phyloP scores from a whole-genome alignment of 306 rosid genomes.

The Acacia melanoxylon region DNA sequence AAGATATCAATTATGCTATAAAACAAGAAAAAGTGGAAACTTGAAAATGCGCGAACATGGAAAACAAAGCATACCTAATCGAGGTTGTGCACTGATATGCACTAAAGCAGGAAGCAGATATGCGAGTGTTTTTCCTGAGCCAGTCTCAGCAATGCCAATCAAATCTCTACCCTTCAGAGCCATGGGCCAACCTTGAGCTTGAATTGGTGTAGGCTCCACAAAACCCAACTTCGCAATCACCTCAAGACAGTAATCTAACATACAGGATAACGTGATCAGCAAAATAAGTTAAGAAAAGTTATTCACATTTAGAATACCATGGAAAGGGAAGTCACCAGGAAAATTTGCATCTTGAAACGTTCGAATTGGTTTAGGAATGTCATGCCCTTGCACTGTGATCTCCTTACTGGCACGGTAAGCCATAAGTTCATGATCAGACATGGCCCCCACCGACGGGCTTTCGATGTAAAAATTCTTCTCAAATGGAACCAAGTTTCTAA shows the following conservation, averaged over 20 bases:
- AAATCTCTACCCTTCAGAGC: conserved; percentile 95
- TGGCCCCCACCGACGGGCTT: conserved; percentile 56
- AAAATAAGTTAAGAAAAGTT: background rate
- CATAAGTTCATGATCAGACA: conserved; percentile 73
- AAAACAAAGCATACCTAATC: conserved; percentile 55
- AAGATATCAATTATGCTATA: conserved; percentile 27
- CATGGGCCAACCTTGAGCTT: conserved; percentile 99
- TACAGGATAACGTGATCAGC: conserved; percentile 24
- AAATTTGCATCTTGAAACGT: conserved; percentile 74
- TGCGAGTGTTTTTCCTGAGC: conserved; percentile 93
- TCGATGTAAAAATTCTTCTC: conserved; percentile 84
- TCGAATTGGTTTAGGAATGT: conserved; percentile 74
- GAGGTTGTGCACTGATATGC: conserved; percentile 92
- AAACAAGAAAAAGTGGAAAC: background rate
- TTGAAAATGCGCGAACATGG: background rate
- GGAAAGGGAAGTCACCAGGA: conserved; percentile 60
- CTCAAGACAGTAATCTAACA: conserved; percentile 79
- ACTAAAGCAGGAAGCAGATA: conserved; percentile 88
- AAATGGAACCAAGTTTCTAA: conserved; percentile 78
- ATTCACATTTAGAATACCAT: conserved; percentile 23
- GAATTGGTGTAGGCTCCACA: conserved; percentile 94
- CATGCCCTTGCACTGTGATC: conserved; percentile 85
- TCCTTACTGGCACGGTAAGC: conserved; percentile 63
- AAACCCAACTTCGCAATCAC: conserved; percentile 89
- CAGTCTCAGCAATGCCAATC: conserved; percentile 97